These are phyloP conservation scores for Termitomyces bulborhizus DNA, from an alignment of 768 basidiomycete species.

Conservation along the genomic window DNA sequence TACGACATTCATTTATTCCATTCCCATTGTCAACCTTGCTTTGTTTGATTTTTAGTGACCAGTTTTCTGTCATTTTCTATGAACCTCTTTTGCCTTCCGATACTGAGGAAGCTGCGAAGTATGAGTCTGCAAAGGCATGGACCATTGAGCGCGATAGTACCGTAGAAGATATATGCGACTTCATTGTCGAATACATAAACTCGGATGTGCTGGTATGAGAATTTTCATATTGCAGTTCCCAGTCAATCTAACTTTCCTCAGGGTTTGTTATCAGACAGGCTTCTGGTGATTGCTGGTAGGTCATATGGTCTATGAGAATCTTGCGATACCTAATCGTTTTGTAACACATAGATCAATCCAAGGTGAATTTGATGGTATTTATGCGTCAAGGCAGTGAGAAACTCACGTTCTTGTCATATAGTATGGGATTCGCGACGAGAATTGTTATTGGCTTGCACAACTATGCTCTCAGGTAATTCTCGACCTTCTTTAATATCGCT, in stretches of 20 bases:
- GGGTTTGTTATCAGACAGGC: conserved; percentile 65
- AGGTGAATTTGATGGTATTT: conserved; percentile 31
- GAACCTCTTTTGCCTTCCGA: conserved; percentile 48
- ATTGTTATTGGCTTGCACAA: conserved; percentile 53
- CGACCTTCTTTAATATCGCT: neutral
- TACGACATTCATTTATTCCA: neutral
- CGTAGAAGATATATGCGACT: conserved; percentile 70
- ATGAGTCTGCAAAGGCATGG: conserved; percentile 31
- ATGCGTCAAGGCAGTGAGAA: neutral
- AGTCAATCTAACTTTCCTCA: conserved; percentile 17
- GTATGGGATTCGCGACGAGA: conserved; percentile 54
- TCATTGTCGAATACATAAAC: conserved; percentile 79
- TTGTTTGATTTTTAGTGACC: conserved; percentile 38
- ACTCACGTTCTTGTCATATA: conserved; percentile 18
- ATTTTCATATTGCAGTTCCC: neutral
- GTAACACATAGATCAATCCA: conserved; percentile 55
- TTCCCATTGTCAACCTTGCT: neutral
- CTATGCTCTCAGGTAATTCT: conserved; percentile 46
- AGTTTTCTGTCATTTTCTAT: conserved; percentile 56
- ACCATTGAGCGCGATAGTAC: conserved; percentile 43
- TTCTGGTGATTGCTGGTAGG: conserved; percentile 67
- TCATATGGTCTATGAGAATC: conserved; percentile 2
- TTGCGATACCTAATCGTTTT: neutral
- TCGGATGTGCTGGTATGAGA: conserved; percentile 67
- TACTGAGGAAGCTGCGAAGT: conserved; percentile 45